phyloP scores from a whole-genome alignment of 805 yeast genomes.

The baker's yeast (Saccharomyces cerevisiae) region DNA sequence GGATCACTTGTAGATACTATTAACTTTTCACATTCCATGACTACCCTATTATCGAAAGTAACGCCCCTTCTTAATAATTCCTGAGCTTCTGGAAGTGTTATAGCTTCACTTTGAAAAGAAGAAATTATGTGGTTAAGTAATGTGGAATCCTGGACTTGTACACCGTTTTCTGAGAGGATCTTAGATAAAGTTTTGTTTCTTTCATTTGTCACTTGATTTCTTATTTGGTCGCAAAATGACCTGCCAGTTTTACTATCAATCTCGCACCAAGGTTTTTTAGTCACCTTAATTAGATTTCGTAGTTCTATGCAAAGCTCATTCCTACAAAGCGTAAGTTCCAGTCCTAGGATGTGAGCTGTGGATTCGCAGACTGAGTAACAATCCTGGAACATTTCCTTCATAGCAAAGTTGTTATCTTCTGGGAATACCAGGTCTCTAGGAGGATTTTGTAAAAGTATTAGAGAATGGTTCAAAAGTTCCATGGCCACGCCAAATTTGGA shows the following conservation, averaged over 20 bases:
- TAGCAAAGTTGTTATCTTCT: conserved; percentile 36
- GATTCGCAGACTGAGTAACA: conserved; percentile 23
- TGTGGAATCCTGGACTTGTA: conserved; percentile 27
- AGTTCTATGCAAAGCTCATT: conserved; percentile 58
- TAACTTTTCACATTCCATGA: conserved; percentile 49
- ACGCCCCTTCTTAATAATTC: conserved; percentile 56
- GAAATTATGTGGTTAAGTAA: conserved; percentile 29
- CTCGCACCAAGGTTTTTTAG: conserved; percentile 55
- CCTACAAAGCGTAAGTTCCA: conserved; percentile 53
- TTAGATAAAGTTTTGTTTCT: conserved; percentile 33
- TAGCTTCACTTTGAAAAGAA: conserved; percentile 28
- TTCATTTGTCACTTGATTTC: conserved; percentile 45
- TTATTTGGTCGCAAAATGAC: conserved; percentile 50
- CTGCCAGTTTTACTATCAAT: conserved; percentile 39
- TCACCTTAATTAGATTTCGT: conserved; percentile 41
- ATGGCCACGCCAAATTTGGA: conserved; percentile 15
- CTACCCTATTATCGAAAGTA: conserved; percentile 52
- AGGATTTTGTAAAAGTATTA: conserved; percentile 38
- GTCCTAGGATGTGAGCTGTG: conserved; percentile 34
- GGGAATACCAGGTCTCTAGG: conserved; percentile 54
- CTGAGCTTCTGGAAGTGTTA: conserved; percentile 33
- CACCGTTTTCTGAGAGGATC: conserved; percentile 34
- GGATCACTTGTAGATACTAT: conserved; percentile 65
- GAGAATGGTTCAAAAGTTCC: conserved; percentile 16
- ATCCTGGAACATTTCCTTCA: conserved; percentile 40